Evolutionary conservation across 2,329 filamentous ascomycete genomes (phyloP).

Genomic region (Apiospora rasikravindrae): DNA sequence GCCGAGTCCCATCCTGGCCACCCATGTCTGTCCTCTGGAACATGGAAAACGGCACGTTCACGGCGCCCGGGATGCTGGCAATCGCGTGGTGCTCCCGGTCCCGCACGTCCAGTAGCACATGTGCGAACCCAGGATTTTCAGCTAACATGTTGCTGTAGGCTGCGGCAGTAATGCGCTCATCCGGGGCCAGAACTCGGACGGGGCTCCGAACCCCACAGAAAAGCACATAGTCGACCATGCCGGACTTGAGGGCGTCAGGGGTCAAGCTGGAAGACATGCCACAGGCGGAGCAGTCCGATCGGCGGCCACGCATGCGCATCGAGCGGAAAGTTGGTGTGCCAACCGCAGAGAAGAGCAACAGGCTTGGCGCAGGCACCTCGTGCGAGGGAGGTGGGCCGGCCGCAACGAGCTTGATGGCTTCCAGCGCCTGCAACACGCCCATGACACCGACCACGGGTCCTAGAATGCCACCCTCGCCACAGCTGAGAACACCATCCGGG

Average conservation of each 20-base stretch:
- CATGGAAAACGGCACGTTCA: conserved; percentile 74
- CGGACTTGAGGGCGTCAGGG: conserved; percentile 63
- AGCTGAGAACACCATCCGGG: conserved; percentile 79
- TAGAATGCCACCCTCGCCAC: conserved; percentile 90
- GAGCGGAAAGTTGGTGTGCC: conserved; percentile 66
- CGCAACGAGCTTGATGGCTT: conserved; percentile 82
- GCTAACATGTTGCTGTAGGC: conserved; percentile 56
- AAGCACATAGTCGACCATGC: conserved; percentile 79
- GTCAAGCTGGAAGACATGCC: conserved; percentile 68
- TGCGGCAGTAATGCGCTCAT: conserved; percentile 70
- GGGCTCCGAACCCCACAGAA: conserved; percentile 76
- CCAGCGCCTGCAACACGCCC: conserved; percentile 89
- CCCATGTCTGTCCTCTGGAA: conserved; percentile 41
- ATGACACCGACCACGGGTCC: conserved; percentile 92
- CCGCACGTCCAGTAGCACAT: conserved; percentile 80
- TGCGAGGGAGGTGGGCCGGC: conserved; percentile 31
- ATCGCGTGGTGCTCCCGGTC: conserved; percentile 86
- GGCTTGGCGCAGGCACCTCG: conserved; percentile 34
- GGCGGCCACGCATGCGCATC: conserved; percentile 73
- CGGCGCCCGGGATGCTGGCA: conserved; percentile 73
- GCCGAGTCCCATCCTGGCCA: conserved; percentile 31
- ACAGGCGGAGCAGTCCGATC: conserved; percentile 78
- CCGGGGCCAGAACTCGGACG: conserved; percentile 59
- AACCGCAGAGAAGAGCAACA: conserved; percentile 56
- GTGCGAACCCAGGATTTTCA: conserved; percentile 32